These are phyloP conservation scores for Groenewaldozyma auringiensis DNA, from an alignment of 1,139 yeast genomes.

Conservation along the genomic window DNA sequence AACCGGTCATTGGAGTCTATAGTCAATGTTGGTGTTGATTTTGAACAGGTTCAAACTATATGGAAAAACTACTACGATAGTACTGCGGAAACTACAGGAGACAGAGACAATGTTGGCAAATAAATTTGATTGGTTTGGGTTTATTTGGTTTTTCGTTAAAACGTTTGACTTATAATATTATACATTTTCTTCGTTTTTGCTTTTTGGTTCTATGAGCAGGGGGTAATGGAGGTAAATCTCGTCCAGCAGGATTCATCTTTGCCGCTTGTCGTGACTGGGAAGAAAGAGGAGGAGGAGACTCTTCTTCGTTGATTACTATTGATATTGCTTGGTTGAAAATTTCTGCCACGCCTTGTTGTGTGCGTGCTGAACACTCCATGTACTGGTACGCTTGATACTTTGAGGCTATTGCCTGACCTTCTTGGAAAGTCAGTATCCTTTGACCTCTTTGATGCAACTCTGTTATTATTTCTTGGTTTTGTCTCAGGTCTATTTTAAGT, in stretches of 20 bases:
- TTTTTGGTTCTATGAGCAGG: background rate
- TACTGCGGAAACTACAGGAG: conserved; percentile 2
- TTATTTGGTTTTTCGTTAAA: background rate
- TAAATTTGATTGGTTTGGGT: too few species aligned
- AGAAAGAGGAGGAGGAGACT: background rate
- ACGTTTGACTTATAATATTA: background rate
- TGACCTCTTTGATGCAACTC: conserved; percentile 26
- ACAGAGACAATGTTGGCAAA: background rate
- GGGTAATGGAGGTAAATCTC: background rate
- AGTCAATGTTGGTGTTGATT: conserved; percentile 48
- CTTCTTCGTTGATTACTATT: conserved; percentile 16
- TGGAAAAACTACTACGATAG: conserved; percentile 42
- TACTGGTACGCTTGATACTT: conserved; percentile 69
- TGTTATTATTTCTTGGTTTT: conserved; percentile 28
- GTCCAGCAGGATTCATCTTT: background rate
- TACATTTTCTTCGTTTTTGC: background rate
- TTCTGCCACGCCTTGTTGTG: conserved; percentile 55
- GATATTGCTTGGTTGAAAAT: conserved; percentile 47
- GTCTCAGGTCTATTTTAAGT: conserved; percentile 59
- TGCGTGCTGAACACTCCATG: conserved; percentile 70
- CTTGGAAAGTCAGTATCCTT: conserved; percentile 44
- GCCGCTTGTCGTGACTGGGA: too few species aligned
- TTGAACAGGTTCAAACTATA: conserved; percentile 42
- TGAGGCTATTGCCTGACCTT: conserved; percentile 42
- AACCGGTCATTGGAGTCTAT: conserved; percentile 46